Evolutionary conservation across 2,329 filamentous ascomycete species (phyloP).

Genomic region (Corniculantispora saksenae): DNA sequence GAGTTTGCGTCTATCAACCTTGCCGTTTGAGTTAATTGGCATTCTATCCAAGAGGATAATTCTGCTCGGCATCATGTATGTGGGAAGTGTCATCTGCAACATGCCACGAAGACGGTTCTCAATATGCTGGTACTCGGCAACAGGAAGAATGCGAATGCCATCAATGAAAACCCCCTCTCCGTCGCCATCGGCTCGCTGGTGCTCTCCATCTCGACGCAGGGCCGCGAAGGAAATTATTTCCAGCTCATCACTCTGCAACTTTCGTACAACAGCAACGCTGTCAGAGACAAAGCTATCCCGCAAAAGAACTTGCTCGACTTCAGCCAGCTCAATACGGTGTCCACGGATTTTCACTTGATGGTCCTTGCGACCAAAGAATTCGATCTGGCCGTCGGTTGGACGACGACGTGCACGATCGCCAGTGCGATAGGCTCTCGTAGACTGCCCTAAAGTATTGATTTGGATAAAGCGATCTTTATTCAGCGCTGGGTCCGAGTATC

Average conservation of each 20-base stretch:
- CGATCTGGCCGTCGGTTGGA: slow-evolving; percentile 32
- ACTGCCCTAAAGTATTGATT: slow-evolving; percentile 10
- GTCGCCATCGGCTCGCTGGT: no score
- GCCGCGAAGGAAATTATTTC: no score
- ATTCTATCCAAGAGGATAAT: not conserved
- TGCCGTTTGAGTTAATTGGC: not conserved
- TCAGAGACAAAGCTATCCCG: not conserved
- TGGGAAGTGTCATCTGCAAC: not conserved
- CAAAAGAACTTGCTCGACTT: slow-evolving; percentile 1
- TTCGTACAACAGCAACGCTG: no score
- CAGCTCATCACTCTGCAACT: no score
- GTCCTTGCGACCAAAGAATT: slow-evolving; percentile 50
- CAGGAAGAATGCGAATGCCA: no score
- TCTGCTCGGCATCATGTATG: not conserved
- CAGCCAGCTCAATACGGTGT: slow-evolving; percentile 46
- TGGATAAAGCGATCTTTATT: slow-evolving; percentile 23
- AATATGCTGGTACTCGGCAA: not conserved
- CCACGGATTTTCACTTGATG: slow-evolving; percentile 56
- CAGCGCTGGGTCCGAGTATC: slow-evolving; percentile 23
- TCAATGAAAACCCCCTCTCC: no score
- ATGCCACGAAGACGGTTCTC: no score
- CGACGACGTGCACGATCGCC: slow-evolving; percentile 30
- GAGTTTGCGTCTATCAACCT: not conserved
- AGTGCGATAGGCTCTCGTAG: slow-evolving; percentile 27
- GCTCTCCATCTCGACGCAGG: no score